These are phyloP conservation scores for Pythium apleroticum DNA, from an alignment of 352 stramenopile species.

Conservation along the genomic window DNA sequence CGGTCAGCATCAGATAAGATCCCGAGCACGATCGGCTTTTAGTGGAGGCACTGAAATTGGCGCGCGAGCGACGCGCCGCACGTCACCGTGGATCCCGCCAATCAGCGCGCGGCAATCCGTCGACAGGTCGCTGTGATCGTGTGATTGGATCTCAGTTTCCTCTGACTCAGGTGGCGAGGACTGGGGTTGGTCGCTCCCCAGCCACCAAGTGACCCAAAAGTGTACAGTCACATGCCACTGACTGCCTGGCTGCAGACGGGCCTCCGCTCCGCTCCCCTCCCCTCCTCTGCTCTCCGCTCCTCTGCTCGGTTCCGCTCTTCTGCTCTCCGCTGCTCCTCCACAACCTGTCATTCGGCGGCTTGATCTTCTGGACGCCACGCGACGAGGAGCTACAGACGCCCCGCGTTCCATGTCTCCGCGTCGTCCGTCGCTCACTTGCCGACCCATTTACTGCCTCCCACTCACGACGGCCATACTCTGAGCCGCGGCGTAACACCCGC, in stretches of 20 bases:
- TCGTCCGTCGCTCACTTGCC: constrained; percentile 15
- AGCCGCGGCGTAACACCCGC: not conserved
- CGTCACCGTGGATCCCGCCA: constrained; percentile 13
- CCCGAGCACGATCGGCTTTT: not conserved
- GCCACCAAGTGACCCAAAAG: not conserved
- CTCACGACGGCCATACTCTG: not conserved
- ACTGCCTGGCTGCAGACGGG: constrained; percentile 2
- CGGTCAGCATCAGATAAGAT: constrained; percentile 23
- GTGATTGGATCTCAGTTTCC: constrained; percentile 2
- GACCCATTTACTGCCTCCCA: constrained; percentile 1
- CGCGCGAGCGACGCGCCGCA: constrained; percentile 11
- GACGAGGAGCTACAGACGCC: not conserved
- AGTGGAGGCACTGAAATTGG: not conserved
- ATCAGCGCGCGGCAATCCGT: constrained; percentile 11
- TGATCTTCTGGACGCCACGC: constrained; percentile 3
- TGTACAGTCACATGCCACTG: constrained; percentile 3
- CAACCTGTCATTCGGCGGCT: not conserved
- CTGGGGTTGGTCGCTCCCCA: not conserved
- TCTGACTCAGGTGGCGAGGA: constrained; percentile 14
- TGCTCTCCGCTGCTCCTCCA: not conserved
- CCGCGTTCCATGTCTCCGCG: constrained; percentile 21
- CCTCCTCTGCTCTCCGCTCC: constrained; percentile 4
- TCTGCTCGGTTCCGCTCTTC: too few species aligned
- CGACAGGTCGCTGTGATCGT: constrained; percentile 7
- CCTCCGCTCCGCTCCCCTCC: not conserved